Evolutionary conservation across 768 basidiomycete species (phyloP).

Genomic region (Boletus barrowsii): DNA sequence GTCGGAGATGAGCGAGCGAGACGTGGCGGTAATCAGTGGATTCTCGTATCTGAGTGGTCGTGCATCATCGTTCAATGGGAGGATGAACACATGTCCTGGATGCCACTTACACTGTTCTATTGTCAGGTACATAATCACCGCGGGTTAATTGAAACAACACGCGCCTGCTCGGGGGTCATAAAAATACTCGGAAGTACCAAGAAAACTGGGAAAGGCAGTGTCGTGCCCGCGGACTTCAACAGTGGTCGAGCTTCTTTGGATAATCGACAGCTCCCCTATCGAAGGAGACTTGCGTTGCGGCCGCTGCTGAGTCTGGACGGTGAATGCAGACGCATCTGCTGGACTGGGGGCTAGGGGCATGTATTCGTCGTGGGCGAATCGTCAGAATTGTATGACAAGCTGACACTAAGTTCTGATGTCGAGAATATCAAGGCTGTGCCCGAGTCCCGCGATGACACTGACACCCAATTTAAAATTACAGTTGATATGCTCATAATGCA

Average conservation of each 20-base stretch:
- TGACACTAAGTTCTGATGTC: no score
- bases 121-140: conserved; percentile 6
- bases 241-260: conserved; percentile 52
- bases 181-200: conserved; percentile 54
- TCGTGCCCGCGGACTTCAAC: conserved; percentile 69
- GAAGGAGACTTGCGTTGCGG: conserved; percentile 9
- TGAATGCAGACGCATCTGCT: background rate
- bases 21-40: conserved; percentile 71
- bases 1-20: conserved; percentile 68
- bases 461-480: conserved; percentile 11
- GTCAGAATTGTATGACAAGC: background rate
- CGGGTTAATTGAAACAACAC: conserved; percentile 25
- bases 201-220: conserved; percentile 38
- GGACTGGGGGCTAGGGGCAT: conserved; percentile 12
- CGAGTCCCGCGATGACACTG: background rate
- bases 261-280: conserved; percentile 27
- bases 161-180: conserved; percentile 71
- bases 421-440: no score
- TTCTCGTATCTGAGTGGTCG: conserved; percentile 63
- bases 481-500: no score
- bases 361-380: background rate
- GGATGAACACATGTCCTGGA: background rate
- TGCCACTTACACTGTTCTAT: conserved; percentile 26
- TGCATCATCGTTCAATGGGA: conserved; percentile 6
- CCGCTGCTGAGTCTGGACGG: background rate